A percentile compares a stretch with the other conserved stretches of the same genome.
Conservation (phyloP, 768 basidiomycete genomes). For the Lactifluus volemus region DNA sequence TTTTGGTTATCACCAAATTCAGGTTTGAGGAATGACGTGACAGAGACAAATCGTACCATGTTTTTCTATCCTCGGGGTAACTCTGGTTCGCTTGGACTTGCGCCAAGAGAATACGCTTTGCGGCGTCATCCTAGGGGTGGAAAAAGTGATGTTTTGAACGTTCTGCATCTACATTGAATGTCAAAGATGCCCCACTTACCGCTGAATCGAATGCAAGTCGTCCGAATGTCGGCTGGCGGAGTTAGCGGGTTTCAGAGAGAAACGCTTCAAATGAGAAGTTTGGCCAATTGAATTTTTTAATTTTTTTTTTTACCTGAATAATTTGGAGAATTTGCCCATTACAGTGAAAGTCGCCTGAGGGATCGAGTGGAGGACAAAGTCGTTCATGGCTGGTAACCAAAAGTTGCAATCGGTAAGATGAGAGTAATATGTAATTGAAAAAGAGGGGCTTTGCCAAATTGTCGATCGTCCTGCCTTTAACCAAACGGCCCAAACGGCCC, state of each 20-base stretch:
- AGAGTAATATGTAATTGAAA: too few relatives aligned
- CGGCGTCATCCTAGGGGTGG: background rate
- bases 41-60: background rate
- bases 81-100: slow-evolving; percentile 2
- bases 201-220: slow-evolving; percentile 1
- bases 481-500: background rate
- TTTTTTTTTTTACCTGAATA: background rate
- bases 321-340: slow-evolving; percentile 2
- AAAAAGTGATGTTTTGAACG: background rate
- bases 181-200: background rate
- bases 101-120: background rate
- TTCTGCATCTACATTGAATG: background rate
- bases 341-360: background rate
- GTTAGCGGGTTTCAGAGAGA: too few relatives aligned
- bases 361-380: slow-evolving; percentile 4
- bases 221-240: background rate
- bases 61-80: slow-evolving; percentile 1
- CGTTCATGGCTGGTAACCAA: slow-evolving; percentile 1
- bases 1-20: background rate
- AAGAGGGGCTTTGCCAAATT: background rate
- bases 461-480: background rate
- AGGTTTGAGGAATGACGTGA: background rate
- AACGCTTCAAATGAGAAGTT: too few relatives aligned
- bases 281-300: background rate
- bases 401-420: too few relatives aligned